Evolutionary conservation across 208 protist genomes (phyloP).

Genomic region (Wallacemonas sp.): DNA sequence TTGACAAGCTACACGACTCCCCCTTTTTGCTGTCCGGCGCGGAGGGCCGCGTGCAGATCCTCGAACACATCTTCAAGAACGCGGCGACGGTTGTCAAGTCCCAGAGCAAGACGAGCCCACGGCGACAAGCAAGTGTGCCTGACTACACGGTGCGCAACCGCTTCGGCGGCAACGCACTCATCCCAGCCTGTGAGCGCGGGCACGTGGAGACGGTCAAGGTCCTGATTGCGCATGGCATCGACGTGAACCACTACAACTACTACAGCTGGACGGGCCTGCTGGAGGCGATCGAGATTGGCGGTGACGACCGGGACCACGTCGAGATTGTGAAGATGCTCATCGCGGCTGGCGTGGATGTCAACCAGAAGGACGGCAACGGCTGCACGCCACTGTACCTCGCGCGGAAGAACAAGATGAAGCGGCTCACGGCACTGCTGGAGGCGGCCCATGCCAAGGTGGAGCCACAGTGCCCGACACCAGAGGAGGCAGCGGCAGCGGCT

Average conservation of each 20-base stretch:
- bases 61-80: conserved; percentile 43
- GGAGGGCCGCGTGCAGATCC: conserved; percentile 47
- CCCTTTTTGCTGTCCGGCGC: conserved; percentile 48
- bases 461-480: conserved; percentile 11
- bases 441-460: conserved; percentile 28
- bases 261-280: conserved; percentile 42
- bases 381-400: conserved; percentile 55
- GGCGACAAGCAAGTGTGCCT: conserved; percentile 36
- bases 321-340: conserved; percentile 61
- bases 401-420: conserved; percentile 39
- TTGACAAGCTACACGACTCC: conserved; percentile 59
- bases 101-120: conserved; percentile 14
- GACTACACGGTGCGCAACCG: conserved; percentile 44
- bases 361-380: conserved; percentile 37
- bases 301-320: conserved; percentile 60
- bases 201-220: conserved; percentile 46
- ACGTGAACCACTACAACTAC: conserved; percentile 53
- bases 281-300: conserved; percentile 48
- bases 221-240: conserved; percentile 30
- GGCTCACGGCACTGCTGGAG: conserved; percentile 46
- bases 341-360: conserved; percentile 40
- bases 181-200: conserved; percentile 52
- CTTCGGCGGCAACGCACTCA: conserved; percentile 37
- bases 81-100: conserved; percentile 27
- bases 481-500: conserved; percentile 26